These are phyloP conservation scores for Ascochyta pisi DNA, from an alignment of 2,329 filamentous ascomycete genomes.

Conservation along the genomic window DNA sequence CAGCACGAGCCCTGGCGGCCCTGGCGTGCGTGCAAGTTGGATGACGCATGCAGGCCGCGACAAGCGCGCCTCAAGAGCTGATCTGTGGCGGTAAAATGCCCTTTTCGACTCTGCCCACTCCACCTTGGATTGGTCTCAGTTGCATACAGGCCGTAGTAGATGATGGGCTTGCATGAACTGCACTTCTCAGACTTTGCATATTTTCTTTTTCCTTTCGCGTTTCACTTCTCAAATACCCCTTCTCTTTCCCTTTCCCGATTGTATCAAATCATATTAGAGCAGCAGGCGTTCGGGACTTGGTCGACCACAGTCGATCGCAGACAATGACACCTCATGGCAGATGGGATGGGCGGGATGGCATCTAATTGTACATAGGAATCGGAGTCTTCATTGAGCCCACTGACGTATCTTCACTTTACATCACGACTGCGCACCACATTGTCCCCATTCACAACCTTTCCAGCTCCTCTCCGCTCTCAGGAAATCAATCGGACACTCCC, in stretches of 20 bases:
- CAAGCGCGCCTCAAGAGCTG: slow-evolving; percentile 44
- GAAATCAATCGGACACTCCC: slow-evolving; percentile 15
- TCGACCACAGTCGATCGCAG: not conserved
- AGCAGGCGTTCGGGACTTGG: slow-evolving; percentile 15
- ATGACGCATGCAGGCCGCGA: slow-evolving; percentile 42
- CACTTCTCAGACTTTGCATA: slow-evolving; percentile 1
- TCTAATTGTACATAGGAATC: slow-evolving; percentile 20
- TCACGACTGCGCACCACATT: slow-evolving; percentile 24
- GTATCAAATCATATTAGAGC: slow-evolving; percentile 3
- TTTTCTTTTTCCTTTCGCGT: not conserved
- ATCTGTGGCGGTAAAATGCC: slow-evolving; percentile 38
- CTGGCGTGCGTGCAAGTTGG: slow-evolving; percentile 37
- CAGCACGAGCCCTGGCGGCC: slow-evolving; percentile 27
- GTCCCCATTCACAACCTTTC: slow-evolving; percentile 18
- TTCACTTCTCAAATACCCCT: slow-evolving; percentile 25
- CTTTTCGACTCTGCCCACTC: not conserved
- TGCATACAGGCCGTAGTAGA: too few species aligned
- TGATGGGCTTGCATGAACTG: too few species aligned
- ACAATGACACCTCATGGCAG: slow-evolving; percentile 11
- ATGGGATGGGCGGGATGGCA: slow-evolving; percentile 2
- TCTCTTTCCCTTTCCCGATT: slow-evolving; percentile 16
- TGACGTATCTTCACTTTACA: not conserved
- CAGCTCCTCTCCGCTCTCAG: slow-evolving; percentile 12
- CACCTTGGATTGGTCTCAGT: not conserved
- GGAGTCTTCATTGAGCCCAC: slow-evolving; percentile 2